These are phyloP conservation scores for Diaporthe destruens DNA, from an alignment of 2,329 filamentous ascomycete species.

Conservation along the genomic window DNA sequence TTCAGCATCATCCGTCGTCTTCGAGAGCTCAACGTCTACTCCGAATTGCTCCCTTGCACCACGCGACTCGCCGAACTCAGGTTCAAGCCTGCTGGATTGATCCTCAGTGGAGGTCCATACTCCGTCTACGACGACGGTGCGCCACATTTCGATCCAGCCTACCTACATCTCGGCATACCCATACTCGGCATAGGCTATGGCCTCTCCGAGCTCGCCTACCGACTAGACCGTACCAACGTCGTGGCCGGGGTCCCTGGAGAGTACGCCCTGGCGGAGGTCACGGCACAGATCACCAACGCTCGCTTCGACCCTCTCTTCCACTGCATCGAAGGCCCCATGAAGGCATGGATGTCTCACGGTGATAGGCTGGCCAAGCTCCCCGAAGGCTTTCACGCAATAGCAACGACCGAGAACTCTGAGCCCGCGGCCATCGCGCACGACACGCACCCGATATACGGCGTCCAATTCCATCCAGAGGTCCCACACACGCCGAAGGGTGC, in stretches of 20 bases:
- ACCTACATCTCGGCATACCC: conserved; percentile 80
- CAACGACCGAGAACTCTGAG: conserved; percentile 79
- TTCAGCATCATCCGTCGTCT: conserved; percentile 75
- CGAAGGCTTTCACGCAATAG: conserved; percentile 78
- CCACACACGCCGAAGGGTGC: conserved; percentile 66
- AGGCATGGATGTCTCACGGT: conserved; percentile 82
- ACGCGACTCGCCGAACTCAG: conserved; percentile 81
- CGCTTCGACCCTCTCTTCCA: conserved; percentile 85
- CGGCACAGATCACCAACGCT: conserved; percentile 62
- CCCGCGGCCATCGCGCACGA: conserved; percentile 85
- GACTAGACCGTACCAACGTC: conserved; percentile 38
- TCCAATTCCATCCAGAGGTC: conserved; percentile 93
- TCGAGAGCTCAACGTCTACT: conserved; percentile 83
- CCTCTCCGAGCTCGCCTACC: conserved; percentile 41
- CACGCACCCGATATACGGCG: conserved; percentile 78
- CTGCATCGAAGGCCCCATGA: conserved; percentile 76
- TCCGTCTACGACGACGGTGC: conserved; percentile 86
- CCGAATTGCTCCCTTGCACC: conserved; percentile 90
- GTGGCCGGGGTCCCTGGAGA: conserved; percentile 39
- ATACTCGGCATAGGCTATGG: conserved; percentile 54
- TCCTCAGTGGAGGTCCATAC: conserved; percentile 66
- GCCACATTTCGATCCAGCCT: conserved; percentile 81
- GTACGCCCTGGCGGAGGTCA: conserved; percentile 59
- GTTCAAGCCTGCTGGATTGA: conserved; percentile 87
- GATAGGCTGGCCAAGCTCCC: conserved; percentile 86